A percentile compares a stretch with the other conserved stretches of the same genome.
Evolutionary conservation across 2,329 filamentous ascomycete genomes (phyloP).

Genomic region (Alternaria burnsii): DNA sequence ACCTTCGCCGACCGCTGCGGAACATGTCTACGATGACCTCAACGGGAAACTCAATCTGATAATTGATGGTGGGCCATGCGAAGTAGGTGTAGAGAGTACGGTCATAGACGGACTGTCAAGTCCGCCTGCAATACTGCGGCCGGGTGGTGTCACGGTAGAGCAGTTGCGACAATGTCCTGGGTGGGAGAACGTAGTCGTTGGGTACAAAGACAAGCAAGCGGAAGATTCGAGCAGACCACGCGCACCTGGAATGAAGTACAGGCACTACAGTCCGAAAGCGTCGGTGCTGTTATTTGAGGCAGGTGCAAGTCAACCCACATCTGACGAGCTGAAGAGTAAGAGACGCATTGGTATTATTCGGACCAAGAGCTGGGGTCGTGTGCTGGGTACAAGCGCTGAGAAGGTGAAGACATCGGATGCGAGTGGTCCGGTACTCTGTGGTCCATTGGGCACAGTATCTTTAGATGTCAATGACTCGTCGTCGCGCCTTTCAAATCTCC

Average conservation of each 20-base stretch:
- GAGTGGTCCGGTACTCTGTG: conserved; percentile 24
- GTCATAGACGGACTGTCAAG: conserved; percentile 88
- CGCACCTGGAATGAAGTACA: conserved; percentile 98
- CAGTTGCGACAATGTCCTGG: conserved; percentile 76
- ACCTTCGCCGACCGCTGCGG: conserved; percentile 88
- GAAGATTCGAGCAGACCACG: conserved; percentile 70
- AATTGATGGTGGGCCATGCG: conserved; percentile 85
- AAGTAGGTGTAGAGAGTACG: conserved; percentile 93
- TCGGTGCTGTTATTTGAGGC: conserved; percentile 83
- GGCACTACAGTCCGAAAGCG: conserved; percentile 94
- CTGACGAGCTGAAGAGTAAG: conserved; percentile 40
- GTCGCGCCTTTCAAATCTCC: conserved; percentile 39
- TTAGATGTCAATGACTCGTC: not conserved
- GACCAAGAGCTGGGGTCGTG: conserved; percentile 37
- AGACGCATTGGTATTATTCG: conserved; percentile 54
- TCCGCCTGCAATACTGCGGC: conserved; percentile 83
- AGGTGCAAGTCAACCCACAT: conserved; percentile 46
- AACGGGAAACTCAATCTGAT: conserved; percentile 84
- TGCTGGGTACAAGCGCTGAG: conserved; percentile 26
- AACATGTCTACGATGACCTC: conserved; percentile 88
- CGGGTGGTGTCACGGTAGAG: conserved; percentile 86
- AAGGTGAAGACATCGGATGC: not conserved
- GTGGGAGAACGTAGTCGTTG: conserved; percentile 81
- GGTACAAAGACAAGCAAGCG: conserved; percentile 78
- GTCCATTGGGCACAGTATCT: not conserved